Conservation (phyloP, 106 monocot species). For the Platanthera guangdongensis region DNA sequence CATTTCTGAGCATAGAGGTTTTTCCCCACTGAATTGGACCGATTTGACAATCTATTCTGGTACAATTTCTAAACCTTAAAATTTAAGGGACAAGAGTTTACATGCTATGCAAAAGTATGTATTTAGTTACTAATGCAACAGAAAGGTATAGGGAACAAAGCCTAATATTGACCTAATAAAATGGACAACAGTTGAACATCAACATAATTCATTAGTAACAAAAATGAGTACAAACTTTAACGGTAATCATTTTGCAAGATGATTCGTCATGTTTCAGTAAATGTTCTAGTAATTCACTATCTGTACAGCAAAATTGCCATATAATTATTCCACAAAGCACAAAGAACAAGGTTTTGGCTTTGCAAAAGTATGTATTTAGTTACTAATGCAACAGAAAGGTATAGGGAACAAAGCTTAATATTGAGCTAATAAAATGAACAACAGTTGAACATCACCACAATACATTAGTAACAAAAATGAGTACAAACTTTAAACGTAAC, state of each 20-base stretch:
- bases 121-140: too few relatives aligned
- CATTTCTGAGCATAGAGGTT: too few relatives aligned
- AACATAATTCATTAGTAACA: background rate
- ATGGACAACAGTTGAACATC: background rate
- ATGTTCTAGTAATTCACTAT: slow-evolving; percentile 1
- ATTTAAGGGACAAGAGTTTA: background rate
- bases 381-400: too few relatives aligned
- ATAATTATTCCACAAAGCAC: too few relatives aligned
- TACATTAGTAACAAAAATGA: background rate
- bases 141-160: too few relatives aligned
- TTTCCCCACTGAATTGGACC: too few relatives aligned
- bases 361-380: too few relatives aligned
- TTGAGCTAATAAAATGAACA: too few relatives aligned
- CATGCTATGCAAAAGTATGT: background rate
- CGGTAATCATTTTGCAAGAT: background rate
- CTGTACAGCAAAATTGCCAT: background rate
- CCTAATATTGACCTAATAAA: too few relatives aligned
- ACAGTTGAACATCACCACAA: too few relatives aligned
- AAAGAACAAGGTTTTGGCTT: background rate
- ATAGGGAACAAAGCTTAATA: too few relatives aligned
- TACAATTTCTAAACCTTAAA: background rate
- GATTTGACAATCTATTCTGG: too few relatives aligned
- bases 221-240: background rate
- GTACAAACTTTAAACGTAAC: background rate
- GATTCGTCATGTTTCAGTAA: background rate